phyloP scores from a whole-genome alignment of 2,329 filamentous ascomycete genomes.

The Chrysoporthe cubensis region DNA sequence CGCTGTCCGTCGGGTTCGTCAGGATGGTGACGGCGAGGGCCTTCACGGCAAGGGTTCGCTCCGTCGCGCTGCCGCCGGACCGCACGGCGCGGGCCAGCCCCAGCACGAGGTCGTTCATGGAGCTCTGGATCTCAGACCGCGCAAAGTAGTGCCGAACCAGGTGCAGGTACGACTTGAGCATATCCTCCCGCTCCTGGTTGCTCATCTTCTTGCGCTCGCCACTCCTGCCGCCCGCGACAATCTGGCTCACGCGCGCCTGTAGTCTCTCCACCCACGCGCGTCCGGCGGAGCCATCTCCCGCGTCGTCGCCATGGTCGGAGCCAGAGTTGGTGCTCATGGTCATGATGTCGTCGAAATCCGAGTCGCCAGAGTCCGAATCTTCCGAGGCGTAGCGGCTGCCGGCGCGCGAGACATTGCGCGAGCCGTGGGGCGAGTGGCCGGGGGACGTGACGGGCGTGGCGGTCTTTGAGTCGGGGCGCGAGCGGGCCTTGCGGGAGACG shows the following conservation, averaged over 20 bases:
- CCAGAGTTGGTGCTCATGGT: constrained; percentile 52
- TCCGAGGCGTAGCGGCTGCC: constrained; percentile 67
- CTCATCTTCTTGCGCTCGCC: constrained; percentile 77
- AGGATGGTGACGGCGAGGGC: constrained; percentile 73
- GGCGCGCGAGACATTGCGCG: constrained; percentile 61
- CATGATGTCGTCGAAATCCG: constrained; percentile 55
- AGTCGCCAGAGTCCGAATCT: constrained; percentile 59
- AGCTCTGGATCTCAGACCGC: constrained; percentile 62
- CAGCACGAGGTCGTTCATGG: constrained; percentile 63
- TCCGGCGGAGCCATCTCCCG: constrained; percentile 47
- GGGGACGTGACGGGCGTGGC: constrained; percentile 64
- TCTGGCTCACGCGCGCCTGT: constrained; percentile 68
- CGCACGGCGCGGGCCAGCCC: constrained; percentile 74
- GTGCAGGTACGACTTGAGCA: constrained; percentile 63
- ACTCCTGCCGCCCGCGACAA: constrained; percentile 43
- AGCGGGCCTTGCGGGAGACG: constrained; percentile 68
- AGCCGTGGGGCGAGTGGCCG: constrained; percentile 58
- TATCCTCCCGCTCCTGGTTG: constrained; percentile 69
- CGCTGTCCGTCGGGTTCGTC: constrained; percentile 65
- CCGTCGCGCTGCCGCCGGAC: constrained; percentile 67
- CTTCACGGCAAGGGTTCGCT: constrained; percentile 72
- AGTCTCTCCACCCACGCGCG: constrained; percentile 65
- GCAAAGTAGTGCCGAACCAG: constrained; percentile 72
- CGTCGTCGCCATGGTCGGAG: constrained; percentile 65
- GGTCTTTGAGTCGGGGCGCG: constrained; percentile 58